Percentiles rank a stretch among this genome's conserved stretches.
Conservation (phyloP, 2,329 filamentous ascomycete genomes). For the Aspergillus felis region DNA sequence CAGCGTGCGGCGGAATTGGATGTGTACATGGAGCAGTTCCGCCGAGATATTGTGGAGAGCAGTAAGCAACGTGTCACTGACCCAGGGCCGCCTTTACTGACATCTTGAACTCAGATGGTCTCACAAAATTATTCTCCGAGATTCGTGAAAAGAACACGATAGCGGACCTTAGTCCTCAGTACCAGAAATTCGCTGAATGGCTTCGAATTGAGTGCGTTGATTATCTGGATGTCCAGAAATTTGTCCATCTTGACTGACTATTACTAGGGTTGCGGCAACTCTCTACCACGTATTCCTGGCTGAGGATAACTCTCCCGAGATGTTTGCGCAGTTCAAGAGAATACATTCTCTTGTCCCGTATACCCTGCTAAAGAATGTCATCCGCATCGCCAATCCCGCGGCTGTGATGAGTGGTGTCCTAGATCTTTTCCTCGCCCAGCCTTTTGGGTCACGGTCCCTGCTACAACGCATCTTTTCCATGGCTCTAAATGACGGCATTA, state of each 20-base stretch:
- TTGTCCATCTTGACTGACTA: constrained; percentile 8
- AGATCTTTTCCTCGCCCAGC: constrained; percentile 92
- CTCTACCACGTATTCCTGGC: constrained; percentile 96
- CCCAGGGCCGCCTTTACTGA: constrained; percentile 28
- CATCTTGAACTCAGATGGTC: constrained; percentile 56
- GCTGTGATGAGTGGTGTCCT: constrained; percentile 95
- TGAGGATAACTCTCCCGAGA: constrained; percentile 94
- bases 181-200: constrained; percentile 98
- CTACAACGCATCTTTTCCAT: constrained; percentile 93
- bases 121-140: constrained; percentile 88
- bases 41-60: constrained; percentile 63
- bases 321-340: constrained; percentile 89
- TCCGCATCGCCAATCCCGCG: constrained; percentile 91
- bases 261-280: constrained; percentile 71
- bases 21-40: constrained; percentile 89
- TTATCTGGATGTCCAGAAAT: neutral
- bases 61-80: constrained; percentile 51
- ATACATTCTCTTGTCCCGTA: constrained; percentile 96
- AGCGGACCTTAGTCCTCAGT: constrained; percentile 84
- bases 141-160: constrained; percentile 88
- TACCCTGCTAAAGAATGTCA: constrained; percentile 90
- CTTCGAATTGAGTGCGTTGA: constrained; percentile 73
- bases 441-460: constrained; percentile 83
- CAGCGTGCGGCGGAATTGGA: constrained; percentile 88
- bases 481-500: constrained; percentile 86